Conservation (phyloP, 2,329 filamentous ascomycete genomes). For the Westerdykella ornata region DNA sequence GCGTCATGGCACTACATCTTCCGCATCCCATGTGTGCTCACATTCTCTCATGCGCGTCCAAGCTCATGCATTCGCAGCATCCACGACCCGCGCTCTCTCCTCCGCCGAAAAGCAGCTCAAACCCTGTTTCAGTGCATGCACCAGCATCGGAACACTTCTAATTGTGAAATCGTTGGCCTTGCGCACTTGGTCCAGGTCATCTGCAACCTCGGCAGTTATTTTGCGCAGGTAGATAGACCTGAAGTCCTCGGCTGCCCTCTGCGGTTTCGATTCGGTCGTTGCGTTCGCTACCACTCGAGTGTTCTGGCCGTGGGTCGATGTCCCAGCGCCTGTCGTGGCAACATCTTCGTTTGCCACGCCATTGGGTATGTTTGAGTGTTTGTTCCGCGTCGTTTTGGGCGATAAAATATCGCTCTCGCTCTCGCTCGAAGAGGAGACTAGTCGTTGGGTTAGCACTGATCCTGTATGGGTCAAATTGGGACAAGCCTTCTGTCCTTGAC, state of each 20-base stretch:
- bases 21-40: not conserved
- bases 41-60: not conserved
- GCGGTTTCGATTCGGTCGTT: not conserved
- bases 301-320: not conserved
- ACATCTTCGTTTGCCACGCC: conserved; percentile 7
- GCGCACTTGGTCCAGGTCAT: conserved; percentile 66
- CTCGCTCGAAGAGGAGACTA: conserved; percentile 18
- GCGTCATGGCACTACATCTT: not conserved
- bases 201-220: conserved; percentile 62
- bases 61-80: conserved; percentile 10
- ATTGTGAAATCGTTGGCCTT: conserved; percentile 63
- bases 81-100: conserved; percentile 43
- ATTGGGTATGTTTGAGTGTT: conserved; percentile 1
- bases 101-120: conserved; percentile 54
- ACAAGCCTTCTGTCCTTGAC: conserved; percentile 27
- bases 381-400: conserved; percentile 3
- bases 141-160: conserved; percentile 55
- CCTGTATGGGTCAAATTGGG: too few relatives aligned
- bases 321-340: conserved; percentile 14
- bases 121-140: conserved; percentile 63
- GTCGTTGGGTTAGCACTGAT: not conserved
- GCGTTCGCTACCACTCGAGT: conserved; percentile 1
- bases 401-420: conserved; percentile 18
- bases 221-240: conserved; percentile 62
- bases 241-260: conserved; percentile 42